Evolutionary conservation across 2,329 filamentous ascomycete genomes (phyloP).

Genomic region (Fusarium sp.): DNA sequence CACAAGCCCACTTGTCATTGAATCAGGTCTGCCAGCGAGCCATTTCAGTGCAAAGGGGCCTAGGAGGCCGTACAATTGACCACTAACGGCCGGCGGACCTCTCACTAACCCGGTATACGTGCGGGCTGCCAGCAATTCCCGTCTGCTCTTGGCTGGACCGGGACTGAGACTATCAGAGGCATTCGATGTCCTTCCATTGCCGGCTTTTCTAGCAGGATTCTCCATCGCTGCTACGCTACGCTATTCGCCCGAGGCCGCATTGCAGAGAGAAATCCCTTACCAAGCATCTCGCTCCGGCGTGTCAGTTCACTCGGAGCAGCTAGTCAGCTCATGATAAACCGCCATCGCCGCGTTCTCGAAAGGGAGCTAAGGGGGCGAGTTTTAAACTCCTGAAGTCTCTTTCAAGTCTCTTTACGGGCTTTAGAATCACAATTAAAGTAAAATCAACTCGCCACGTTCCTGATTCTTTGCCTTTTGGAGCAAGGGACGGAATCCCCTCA

Average conservation of each 20-base stretch:
- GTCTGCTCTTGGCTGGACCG: slow-evolving; percentile 19
- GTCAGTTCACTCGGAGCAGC: slow-evolving; percentile 35
- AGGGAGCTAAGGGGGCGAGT: slow-evolving; percentile 37
- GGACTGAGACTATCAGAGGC: slow-evolving; percentile 1
- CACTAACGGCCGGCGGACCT: slow-evolving; percentile 26
- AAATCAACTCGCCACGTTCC: slow-evolving; percentile 24
- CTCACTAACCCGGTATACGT: slow-evolving; percentile 36
- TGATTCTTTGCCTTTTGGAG: slow-evolving; percentile 31
- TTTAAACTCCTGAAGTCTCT: slow-evolving; percentile 1
- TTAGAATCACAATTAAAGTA: slow-evolving; percentile 15
- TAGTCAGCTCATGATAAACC: slow-evolving; percentile 44
- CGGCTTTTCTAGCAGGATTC: slow-evolving; percentile 26
- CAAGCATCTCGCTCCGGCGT: slow-evolving; percentile 36
- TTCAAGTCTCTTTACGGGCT: slow-evolving; percentile 7
- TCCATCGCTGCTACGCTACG: slow-evolving; percentile 27
- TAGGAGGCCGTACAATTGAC: slow-evolving; percentile 22
- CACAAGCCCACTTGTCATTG: slow-evolving; percentile 30
- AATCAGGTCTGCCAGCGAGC: slow-evolving; percentile 22
- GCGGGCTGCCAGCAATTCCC: slow-evolving; percentile 21
- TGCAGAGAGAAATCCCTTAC: slow-evolving; percentile 28
- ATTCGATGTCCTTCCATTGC: slow-evolving; percentile 43
- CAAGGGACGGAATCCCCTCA: slow-evolving; percentile 13
- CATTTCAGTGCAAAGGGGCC: slow-evolving; percentile 30
- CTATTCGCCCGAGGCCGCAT: slow-evolving; percentile 30
- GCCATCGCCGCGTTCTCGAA: slow-evolving; percentile 35